phyloP scores from a whole-genome alignment of 2,329 filamentous ascomycete species.

The Lachnellula arida region DNA sequence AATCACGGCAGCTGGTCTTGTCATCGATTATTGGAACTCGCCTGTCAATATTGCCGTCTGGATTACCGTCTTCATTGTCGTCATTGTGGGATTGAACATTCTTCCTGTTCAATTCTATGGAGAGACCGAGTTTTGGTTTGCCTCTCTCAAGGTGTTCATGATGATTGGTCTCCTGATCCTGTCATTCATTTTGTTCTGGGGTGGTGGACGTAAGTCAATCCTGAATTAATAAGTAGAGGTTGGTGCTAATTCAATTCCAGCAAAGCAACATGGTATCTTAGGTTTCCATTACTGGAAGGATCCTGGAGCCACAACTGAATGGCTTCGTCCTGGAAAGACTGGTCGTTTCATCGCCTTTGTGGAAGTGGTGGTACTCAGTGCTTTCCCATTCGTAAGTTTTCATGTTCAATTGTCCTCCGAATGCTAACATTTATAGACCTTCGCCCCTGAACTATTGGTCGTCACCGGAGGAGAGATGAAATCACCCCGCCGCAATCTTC shows the following conservation, averaged over 20 bases:
- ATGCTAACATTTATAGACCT: constrained; percentile 29
- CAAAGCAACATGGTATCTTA: constrained; percentile 27
- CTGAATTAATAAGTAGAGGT: neutral
- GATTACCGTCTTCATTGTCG: constrained; percentile 37
- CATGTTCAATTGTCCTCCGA: neutral
- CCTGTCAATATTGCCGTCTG: constrained; percentile 39
- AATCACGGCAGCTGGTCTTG: constrained; percentile 38
- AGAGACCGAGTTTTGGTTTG: constrained; percentile 52
- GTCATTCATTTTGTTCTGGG: constrained; percentile 33
- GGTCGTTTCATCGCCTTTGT: constrained; percentile 51
- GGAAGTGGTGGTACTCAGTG: constrained; percentile 41
- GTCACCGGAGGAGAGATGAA: constrained; percentile 55
- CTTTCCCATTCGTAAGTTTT: constrained; percentile 39
- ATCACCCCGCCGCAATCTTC: constrained; percentile 53
- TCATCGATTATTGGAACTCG: constrained; percentile 41
- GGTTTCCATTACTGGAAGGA: constrained; percentile 46
- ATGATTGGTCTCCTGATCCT: constrained; percentile 30
- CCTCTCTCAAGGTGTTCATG: constrained; percentile 31
- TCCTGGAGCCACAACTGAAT: constrained; percentile 41
- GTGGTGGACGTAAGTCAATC: constrained; percentile 29
- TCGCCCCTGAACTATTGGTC: constrained; percentile 48
- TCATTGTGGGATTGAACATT: constrained; percentile 37
- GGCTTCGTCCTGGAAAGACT: constrained; percentile 36
- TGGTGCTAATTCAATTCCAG: constrained; percentile 1
- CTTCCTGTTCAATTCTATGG: constrained; percentile 52